A percentile compares a stretch with the other conserved stretches of the same genome.
phyloP scores from a whole-genome alignment of 2,329 filamentous ascomycete genomes.

The Zelopaecilomyces penicillatus region DNA sequence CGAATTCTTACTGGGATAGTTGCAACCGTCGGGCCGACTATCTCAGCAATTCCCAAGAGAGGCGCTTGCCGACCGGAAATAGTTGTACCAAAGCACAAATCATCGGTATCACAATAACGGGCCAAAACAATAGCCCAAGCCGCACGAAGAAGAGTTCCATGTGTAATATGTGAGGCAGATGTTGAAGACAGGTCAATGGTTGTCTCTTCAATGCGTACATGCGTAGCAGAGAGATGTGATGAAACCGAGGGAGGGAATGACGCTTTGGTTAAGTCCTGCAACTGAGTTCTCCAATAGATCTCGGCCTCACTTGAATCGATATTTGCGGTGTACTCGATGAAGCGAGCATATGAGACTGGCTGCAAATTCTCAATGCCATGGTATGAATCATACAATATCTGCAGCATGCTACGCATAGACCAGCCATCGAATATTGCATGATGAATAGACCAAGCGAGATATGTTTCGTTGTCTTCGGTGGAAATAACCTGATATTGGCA shows the following conservation, averaged over 20 bases:
- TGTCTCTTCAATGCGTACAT: conserved; percentile 23
- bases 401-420: conserved; percentile 35
- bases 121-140: conserved; percentile 43
- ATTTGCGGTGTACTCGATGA: conserved; percentile 32
- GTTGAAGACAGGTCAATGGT: conserved; percentile 13
- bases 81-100: conserved; percentile 34
- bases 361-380: background rate
- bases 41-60: conserved; percentile 11
- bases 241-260: background rate
- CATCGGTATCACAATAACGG: conserved; percentile 32
- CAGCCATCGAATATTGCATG: conserved; percentile 42
- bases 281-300: background rate
- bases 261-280: background rate
- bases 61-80: conserved; percentile 28
- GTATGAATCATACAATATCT: conserved; percentile 14
- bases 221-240: background rate
- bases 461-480: conserved; percentile 21
- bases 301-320: background rate
- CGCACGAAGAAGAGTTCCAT: conserved; percentile 17
- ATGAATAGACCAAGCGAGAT: conserved; percentile 31
- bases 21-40: conserved; percentile 25
- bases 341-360: conserved; percentile 28
- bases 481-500: conserved; percentile 31
- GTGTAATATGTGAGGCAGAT: conserved; percentile 2
- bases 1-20: conserved; percentile 32